A percentile compares a stretch with the other conserved stretches of the same genome.
Conservation (phyloP, 1,284 basidiomycete species). For the Papiliotrema nemorosa region DNA sequence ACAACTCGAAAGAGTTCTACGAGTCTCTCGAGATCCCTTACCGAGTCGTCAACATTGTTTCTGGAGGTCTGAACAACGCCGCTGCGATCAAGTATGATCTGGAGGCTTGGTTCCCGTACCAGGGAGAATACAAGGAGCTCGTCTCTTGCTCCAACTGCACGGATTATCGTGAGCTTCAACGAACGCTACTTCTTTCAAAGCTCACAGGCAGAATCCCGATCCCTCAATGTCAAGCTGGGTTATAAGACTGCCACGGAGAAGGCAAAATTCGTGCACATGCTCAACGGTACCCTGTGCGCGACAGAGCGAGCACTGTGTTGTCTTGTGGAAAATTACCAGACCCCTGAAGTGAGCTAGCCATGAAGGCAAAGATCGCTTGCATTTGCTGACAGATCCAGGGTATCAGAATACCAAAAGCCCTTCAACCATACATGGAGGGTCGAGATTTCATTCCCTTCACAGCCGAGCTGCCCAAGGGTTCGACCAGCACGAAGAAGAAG, state of each 20-base stretch:
- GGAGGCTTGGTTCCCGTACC: slow-evolving; percentile 99
- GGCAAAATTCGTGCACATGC: slow-evolving; percentile 93
- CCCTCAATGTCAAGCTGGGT: slow-evolving; percentile 84
- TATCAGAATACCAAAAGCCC: slow-evolving; percentile 77
- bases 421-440: slow-evolving; percentile 94
- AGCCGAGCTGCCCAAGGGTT: slow-evolving; percentile 43
- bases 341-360: slow-evolving; percentile 65
- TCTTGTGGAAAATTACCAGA: slow-evolving; percentile 98
- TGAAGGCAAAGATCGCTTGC: too few species aligned
- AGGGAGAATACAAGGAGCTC: slow-evolving; percentile 91
- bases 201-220: slow-evolving; percentile 66
- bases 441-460: slow-evolving; percentile 82
- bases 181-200: not conserved
- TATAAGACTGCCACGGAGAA: slow-evolving; percentile 80
- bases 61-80: slow-evolving; percentile 92
- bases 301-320: slow-evolving; percentile 96
- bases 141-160: slow-evolving; percentile 92
- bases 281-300: slow-evolving; percentile 95
- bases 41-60: slow-evolving; percentile 91
- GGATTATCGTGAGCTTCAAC: slow-evolving; percentile 71
- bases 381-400: slow-evolving; percentile 56
- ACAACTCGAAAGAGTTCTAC: slow-evolving; percentile 89
- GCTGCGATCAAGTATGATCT: slow-evolving; percentile 96
- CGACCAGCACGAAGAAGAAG: slow-evolving; percentile 39
- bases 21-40: slow-evolving; percentile 89